Percentiles rank a stretch among this genome's conserved stretches.
Conservation (phyloP, 345 rosid genomes). For the Eucalyptus camaldulensis region DNA sequence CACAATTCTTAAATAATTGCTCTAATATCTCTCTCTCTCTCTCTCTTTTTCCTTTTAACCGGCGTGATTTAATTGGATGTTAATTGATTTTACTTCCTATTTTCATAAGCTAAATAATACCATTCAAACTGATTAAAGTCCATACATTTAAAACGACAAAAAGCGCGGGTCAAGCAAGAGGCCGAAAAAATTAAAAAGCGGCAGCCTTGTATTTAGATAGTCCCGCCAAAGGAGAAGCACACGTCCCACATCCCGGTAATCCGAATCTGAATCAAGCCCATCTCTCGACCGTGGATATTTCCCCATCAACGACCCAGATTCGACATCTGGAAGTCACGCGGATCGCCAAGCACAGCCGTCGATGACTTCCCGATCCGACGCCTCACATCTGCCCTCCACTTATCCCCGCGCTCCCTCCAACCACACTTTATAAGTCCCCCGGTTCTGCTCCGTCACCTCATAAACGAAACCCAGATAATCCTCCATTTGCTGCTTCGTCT, state of each 20-base stretch:
- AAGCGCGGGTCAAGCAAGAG: neutral
- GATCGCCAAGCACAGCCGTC: neutral
- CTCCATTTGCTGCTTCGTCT: too few species aligned
- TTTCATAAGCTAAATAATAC: neutral
- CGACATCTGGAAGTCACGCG: neutral
- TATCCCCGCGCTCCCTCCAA: neutral
- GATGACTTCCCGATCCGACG: neutral
- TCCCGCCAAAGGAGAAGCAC: neutral
- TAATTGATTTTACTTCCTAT: neutral
- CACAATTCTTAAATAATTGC: rapidly evolving
- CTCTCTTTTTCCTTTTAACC: neutral
- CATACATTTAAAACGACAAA: neutral
- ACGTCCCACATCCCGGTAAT: neutral
- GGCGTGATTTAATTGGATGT: neutral
- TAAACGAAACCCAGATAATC: neutral
- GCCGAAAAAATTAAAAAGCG: neutral
- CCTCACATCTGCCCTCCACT: neutral
- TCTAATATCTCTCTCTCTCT: neutral
- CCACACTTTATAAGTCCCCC: neutral
- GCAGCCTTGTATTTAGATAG: neutral
- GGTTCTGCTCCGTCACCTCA: too few species aligned
- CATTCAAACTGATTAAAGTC: neutral
- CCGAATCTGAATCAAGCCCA: neutral
- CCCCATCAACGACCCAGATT: neutral
- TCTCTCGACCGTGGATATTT: neutral